Base-by-base conservation (phyloP, 192 early-diverging fungal species). In the Entomortierella chlamydospora region DNA sequence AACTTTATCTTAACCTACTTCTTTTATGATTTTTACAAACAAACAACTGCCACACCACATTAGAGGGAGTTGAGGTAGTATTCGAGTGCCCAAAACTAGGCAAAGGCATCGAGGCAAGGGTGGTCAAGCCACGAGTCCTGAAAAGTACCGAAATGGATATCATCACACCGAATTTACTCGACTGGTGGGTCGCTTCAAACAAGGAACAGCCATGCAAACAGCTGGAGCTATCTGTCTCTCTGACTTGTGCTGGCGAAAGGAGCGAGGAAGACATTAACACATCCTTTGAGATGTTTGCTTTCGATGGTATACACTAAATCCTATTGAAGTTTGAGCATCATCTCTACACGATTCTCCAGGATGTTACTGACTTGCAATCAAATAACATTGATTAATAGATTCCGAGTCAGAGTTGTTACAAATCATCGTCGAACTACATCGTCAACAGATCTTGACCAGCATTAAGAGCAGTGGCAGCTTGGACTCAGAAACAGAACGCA, bases 61-160 rank as follows among this genome's bases (percentile, higher is more conserved):
- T 47, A 73, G 72, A 67, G 25, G 76, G 76, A 0, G 68, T 79
- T 2, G 68, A 79, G 13, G 68, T 70, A 1, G 51, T 59, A n/a
- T 66, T 79, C 34, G 62, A 64, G 30, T 79, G 68, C 25, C 52
- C 62, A 12, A 49, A 52, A 49, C 42, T 79, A 20, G 52, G 43
- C 25, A 33, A 47, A 6, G 8, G 20, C 20, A 9, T 61, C 1
- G 42, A 56, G 23, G 4, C 68, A 0, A 79, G 70, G 33, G 33
- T 70, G 8, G 30, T 79, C 18, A 70, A 28, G 8, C 76, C 76
- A 10, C 29, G 29, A 17, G 68, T 79, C 4, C 68, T 70, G 20
- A 63, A 65, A 33, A 70, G 58, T 33, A 70, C 76, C 28, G 68
- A 70, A 41, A 64, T 79, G 56, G 76, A 70, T 30, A 18, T 70